A percentile compares a stretch with the other conserved stretches of the same genome.
Evolutionary conservation across 306 rosid species (phyloP).

Genomic region (Castanospermum australe): DNA sequence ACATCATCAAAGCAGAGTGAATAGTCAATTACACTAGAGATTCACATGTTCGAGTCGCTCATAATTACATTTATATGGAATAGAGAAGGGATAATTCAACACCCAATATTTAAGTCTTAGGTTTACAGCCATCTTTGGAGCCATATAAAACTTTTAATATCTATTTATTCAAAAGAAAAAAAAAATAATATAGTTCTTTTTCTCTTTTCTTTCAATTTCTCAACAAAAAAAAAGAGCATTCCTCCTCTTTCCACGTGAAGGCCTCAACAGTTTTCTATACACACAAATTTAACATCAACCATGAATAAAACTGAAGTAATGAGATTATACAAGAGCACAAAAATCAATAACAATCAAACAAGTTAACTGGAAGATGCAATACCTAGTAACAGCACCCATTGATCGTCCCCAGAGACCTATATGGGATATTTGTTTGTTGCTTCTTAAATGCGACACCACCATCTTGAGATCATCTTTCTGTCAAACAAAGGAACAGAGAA

Average conservation of each 20-base stretch:
- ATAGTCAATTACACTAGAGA: conserved; percentile 1
- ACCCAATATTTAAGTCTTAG: background rate
- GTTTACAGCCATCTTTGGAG: background rate
- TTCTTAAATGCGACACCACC: conserved; percentile 81
- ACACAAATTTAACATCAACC: no score
- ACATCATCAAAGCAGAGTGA: conserved; percentile 34
- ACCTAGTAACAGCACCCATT: conserved; percentile 99
- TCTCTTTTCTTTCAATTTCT: background rate
- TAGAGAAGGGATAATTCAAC: background rate
- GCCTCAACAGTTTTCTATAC: background rate
- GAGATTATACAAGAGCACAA: no score
- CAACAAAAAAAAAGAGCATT: background rate
- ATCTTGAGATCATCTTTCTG: conserved; percentile 92
- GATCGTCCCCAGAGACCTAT: conserved; percentile 99
- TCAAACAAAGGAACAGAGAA: conserved; percentile 16
- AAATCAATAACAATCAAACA: conserved; percentile 9
- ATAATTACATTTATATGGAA: background rate
- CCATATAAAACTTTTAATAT: background rate
- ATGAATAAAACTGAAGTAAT: no score
- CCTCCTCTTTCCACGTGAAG: background rate
- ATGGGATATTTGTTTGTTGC: conserved; percentile 71
- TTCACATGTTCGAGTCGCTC: background rate
- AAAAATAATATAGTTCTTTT: background rate
- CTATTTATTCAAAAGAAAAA: background rate
- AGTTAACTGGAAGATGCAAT: conserved; percentile 24